Evolutionary conservation across 2,329 filamentous ascomycete genomes (phyloP).

Genomic region (Ophiostoma australiae): DNA sequence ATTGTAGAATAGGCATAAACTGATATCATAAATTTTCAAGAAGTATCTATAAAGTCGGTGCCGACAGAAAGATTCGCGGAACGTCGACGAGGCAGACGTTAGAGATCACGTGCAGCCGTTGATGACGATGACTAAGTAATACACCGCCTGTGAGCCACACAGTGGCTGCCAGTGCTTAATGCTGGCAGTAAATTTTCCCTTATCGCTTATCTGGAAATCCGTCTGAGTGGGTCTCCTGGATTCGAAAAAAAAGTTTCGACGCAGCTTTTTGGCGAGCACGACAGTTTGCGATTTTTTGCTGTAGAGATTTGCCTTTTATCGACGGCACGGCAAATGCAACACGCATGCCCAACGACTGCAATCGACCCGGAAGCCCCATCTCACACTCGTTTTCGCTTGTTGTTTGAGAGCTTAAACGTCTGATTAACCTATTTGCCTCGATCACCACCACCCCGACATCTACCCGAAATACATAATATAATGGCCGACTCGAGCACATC

Average conservation of each 20-base stretch:
- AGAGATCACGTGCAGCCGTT: neutral
- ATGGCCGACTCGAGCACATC: conserved; percentile 45
- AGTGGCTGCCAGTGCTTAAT: neutral
- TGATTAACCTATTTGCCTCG: neutral
- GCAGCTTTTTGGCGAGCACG: neutral
- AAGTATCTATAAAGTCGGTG: too few relatives aligned
- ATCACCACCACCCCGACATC: neutral
- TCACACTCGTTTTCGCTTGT: neutral
- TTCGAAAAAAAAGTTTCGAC: conserved; percentile 18
- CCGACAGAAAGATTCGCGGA: too few relatives aligned
- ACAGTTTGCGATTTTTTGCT: neutral
- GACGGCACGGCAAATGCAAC: conserved; percentile 8
- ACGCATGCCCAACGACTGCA: neutral
- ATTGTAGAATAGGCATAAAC: too few relatives aligned
- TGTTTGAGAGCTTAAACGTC: neutral
- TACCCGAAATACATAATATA: neutral
- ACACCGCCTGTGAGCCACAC: conserved; percentile 3
- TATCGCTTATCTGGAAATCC: conserved; percentile 13
- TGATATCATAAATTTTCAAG: too few relatives aligned
- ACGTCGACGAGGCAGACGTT: neutral
- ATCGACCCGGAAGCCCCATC: neutral
- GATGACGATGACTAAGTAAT: neutral
- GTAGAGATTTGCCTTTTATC: neutral
- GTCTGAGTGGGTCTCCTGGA: conserved; percentile 2
- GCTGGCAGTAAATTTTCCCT: conserved; percentile 8